Percentiles rank a stretch among this genome's conserved stretches.
phyloP scores from a whole-genome alignment of 2,329 filamentous ascomycete genomes.

The Fusarium tjaetaba region DNA sequence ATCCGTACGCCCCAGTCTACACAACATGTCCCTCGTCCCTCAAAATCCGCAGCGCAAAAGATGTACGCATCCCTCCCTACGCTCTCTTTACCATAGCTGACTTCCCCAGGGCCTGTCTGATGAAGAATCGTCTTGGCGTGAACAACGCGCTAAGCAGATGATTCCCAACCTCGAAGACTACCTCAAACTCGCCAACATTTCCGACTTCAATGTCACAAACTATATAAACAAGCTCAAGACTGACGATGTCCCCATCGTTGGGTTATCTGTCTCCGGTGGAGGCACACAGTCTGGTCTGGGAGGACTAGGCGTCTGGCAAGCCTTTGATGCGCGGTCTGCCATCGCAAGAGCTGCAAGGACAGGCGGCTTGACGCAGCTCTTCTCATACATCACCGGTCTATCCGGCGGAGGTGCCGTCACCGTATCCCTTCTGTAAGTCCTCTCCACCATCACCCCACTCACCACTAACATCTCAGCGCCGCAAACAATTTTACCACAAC shows the following conservation, averaged over 20 bases:
- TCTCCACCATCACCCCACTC: accelerated
- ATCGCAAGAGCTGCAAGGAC: conserved; percentile 29
- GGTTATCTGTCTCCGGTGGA: conserved; percentile 42
- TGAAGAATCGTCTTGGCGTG: conserved; percentile 37
- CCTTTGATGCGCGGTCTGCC: conserved; percentile 41
- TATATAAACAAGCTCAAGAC: conserved; percentile 38
- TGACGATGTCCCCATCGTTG: conserved; percentile 35
- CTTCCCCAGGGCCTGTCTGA: conserved; percentile 33
- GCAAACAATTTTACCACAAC: conserved; percentile 43
- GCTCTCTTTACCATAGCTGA: accelerated
- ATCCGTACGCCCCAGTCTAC: conserved; percentile 30
- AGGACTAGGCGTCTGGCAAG: conserved; percentile 44
- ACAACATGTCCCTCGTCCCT: conserved; percentile 15
- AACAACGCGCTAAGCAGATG: conserved; percentile 30
- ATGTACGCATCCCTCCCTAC: background rate
- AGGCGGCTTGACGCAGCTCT: conserved; percentile 40
- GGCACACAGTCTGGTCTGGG: conserved; percentile 45
- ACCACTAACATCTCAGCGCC: conserved; percentile 12
- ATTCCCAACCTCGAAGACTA: conserved; percentile 36
- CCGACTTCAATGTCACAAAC: conserved; percentile 29
- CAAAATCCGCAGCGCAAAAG: conserved; percentile 14
- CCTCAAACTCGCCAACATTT: conserved; percentile 36
- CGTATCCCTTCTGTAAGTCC: conserved; percentile 35
- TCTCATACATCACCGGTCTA: conserved; percentile 42
- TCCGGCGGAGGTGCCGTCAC: conserved; percentile 44